Evolutionary conservation across 352 stramenopile genomes (phyloP).

Genomic region (Detonula confervacea): DNA sequence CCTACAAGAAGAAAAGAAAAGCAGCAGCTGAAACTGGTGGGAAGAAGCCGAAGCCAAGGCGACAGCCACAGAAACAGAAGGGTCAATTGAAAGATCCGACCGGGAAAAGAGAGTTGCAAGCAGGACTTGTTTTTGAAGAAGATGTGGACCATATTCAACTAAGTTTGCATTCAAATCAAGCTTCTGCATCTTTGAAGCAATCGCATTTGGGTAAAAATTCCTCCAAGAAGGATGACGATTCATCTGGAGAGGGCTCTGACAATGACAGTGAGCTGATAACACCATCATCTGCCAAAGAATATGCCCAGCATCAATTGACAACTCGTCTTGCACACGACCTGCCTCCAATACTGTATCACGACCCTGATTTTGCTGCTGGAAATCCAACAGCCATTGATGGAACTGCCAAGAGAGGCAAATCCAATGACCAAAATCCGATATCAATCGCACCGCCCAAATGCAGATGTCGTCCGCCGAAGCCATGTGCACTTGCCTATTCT

Average conservation of each 20-base stretch:
- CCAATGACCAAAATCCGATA: constrained; percentile 16
- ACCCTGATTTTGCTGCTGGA: constrained; percentile 60
- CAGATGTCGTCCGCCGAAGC: constrained; percentile 38
- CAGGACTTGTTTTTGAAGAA: constrained; percentile 70
- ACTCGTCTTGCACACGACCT: constrained; percentile 35
- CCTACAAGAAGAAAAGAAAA: constrained; percentile 46
- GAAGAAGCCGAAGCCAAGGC: too few relatives aligned
- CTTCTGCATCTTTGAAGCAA: constrained; percentile 33
- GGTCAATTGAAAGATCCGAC: not conserved
- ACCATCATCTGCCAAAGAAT: constrained; percentile 25
- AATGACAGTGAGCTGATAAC: constrained; percentile 14
- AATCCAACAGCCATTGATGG: constrained; percentile 62
- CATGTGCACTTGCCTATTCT: constrained; percentile 39
- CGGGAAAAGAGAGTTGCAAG: constrained; percentile 52
- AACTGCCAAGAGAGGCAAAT: constrained; percentile 25
- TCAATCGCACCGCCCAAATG: constrained; percentile 49
- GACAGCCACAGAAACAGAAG: constrained; percentile 16
- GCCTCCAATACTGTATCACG: constrained; percentile 60
- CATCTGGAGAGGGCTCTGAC: constrained; percentile 10
- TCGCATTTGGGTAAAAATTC: constrained; percentile 17
- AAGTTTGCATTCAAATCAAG: not conserved
- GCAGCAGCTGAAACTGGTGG: not conserved
- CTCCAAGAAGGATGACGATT: constrained; percentile 12
- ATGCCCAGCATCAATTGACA: constrained; percentile 47
- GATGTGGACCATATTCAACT: constrained; percentile 57